Conservation (phyloP, 2,329 filamentous ascomycete species). For the Diaporthe nobilis region DNA sequence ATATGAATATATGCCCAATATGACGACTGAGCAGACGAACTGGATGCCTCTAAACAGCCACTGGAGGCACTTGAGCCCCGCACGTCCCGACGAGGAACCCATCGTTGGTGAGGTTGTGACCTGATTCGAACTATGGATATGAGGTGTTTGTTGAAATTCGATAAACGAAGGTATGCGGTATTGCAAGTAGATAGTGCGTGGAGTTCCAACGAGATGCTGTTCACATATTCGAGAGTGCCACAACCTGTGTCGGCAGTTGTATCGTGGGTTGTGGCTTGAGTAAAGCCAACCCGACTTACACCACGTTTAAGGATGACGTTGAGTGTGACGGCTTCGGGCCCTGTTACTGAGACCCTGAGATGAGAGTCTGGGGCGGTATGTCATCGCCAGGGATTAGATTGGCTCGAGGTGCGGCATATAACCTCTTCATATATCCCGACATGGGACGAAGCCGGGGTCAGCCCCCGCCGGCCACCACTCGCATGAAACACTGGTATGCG, state of each 20-base stretch:
- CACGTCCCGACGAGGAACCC: conserved; percentile 64
- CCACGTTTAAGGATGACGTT: conserved; percentile 30
- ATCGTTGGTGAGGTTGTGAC: conserved; percentile 51
- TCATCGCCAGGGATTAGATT: conserved; percentile 36
- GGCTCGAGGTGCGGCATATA: conserved; percentile 16
- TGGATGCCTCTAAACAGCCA: conserved; percentile 72
- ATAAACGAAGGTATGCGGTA: background rate
- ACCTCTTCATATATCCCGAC: background rate
- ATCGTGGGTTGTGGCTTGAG: background rate
- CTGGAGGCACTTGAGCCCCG: conserved; percentile 66
- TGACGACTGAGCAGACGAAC: conserved; percentile 72
- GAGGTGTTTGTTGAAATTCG: too few species aligned
- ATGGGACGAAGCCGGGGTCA: conserved; percentile 13
- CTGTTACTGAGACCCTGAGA: conserved; percentile 9
- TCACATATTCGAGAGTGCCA: background rate
- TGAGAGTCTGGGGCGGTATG: conserved; percentile 25
- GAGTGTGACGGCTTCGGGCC: conserved; percentile 17
- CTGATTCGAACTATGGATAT: conserved; percentile 41
- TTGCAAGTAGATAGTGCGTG: background rate
- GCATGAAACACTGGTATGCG: conserved; percentile 17
- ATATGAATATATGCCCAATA: conserved; percentile 77
- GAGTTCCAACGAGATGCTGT: background rate
- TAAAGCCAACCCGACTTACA: background rate
- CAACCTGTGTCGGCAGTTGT: background rate
- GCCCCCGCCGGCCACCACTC: background rate